These are phyloP conservation scores for Fennellomyces sp. DNA, from an alignment of 371 early-diverging fungal genomes.

Conservation along the genomic window DNA sequence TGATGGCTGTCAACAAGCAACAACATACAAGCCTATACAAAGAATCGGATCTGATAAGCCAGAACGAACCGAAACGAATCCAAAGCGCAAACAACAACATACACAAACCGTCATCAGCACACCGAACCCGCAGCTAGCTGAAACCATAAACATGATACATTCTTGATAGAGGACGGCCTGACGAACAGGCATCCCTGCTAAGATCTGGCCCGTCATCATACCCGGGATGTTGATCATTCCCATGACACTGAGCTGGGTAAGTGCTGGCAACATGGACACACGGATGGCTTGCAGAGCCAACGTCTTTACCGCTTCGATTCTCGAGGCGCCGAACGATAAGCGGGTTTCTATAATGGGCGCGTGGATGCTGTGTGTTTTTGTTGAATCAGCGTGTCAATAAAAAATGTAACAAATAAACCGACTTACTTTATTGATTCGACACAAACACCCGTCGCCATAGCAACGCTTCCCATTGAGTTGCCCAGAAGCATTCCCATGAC, in stretches of 20 bases:
- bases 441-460: conserved; percentile 72
- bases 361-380: neutral
- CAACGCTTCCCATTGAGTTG: conserved; percentile 83
- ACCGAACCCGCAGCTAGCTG: conserved; percentile 70
- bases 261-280: conserved; percentile 78
- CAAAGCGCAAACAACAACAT: conserved; percentile 11
- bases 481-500: conserved; percentile 88
- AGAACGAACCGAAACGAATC: neutral
- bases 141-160: conserved; percentile 84
- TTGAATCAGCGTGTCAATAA: too few relatives aligned
- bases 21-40: conserved; percentile 50
- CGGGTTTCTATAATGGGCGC: conserved; percentile 36
- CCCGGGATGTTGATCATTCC: conserved; percentile 88
- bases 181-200: conserved; percentile 81
- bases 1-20: conserved; percentile 65
- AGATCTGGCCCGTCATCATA: conserved; percentile 90
- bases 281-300: conserved; percentile 75
- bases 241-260: conserved; percentile 85
- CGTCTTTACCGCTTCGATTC: conserved; percentile 84
- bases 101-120: conserved; percentile 65
- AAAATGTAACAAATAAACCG: neutral
- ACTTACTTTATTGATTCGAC: conserved; percentile 60
- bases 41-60: neutral
- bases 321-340: conserved; percentile 80
- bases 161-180: conserved; percentile 84